Evolutionary conservation across 805 yeast species (phyloP), one percentile per base, ranked within the genome.

Genomic region (Monosporozyma unispora): DNA sequence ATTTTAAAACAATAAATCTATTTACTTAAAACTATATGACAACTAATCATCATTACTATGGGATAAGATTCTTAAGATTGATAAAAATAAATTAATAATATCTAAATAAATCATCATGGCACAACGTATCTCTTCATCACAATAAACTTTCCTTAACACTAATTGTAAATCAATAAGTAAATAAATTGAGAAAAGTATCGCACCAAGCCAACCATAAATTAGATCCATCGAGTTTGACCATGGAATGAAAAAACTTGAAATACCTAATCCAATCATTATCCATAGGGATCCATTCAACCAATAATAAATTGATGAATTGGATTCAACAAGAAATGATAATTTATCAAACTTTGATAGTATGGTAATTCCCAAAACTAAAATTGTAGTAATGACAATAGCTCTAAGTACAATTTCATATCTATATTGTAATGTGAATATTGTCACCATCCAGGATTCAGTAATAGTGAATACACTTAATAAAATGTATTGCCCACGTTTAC

Each of bases 61-160:
- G 55, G 57, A 9, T 56, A 87, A 68, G 39, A 87, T 75, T 53
- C 95, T 73, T 62, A 88, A 74, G 52, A 89, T 81, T 67, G 79
- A 80, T 54, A 88, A 64, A 71, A 88, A 89, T 68, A 88, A 73
- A 68, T 88, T 88, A 67, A 89, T 72, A 44, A 87, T 78, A 63
- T 88, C 96, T 72, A 88, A 74, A 64, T 89, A 88, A 53, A 89
- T 74, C 56, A 79, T 70, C 61, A 89, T 80, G 14, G 91, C 80
- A 47, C 95, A 91, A 38, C 80, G 76, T n/a, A 88, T 76, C 60
- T 87, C 96, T 57, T 89, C 96, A 57, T 88, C 96, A 41, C 88
- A 81, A 59, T 82, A 83, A 57, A 74, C 80, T 50, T 79, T 80
- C 61, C 83, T 80, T 80, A 88, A 76, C 49, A 88, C 78, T 57